phyloP scores from a whole-genome alignment of 2,329 filamentous ascomycete species.

The Westerdykella aurantiaca region DNA sequence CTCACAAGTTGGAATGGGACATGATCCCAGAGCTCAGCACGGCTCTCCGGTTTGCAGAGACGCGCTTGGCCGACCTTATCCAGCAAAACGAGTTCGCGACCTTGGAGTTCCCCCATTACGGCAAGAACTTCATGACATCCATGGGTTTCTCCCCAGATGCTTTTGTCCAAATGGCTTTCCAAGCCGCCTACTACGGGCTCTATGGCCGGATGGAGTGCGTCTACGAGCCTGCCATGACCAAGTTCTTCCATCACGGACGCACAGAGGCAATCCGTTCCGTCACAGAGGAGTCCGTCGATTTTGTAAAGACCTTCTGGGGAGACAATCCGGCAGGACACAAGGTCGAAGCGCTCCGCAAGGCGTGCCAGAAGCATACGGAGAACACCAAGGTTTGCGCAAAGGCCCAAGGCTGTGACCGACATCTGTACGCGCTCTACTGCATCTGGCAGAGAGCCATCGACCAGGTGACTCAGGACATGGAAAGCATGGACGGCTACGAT shows the following conservation, averaged over 20 bases:
- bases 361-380: conserved; percentile 74
- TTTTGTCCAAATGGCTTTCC: conserved; percentile 98
- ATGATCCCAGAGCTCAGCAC: conserved; percentile 89
- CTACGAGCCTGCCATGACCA: conserved; percentile 98
- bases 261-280: conserved; percentile 91
- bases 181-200: conserved; percentile 93
- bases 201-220: conserved; percentile 92
- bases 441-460: conserved; percentile 90
- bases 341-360: conserved; percentile 75
- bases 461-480: conserved; percentile 54
- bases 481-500: conserved; percentile 51
- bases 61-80: conserved; percentile 85
- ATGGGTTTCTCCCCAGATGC: conserved; percentile 97
- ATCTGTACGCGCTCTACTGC: conserved; percentile 88
- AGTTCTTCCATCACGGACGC: conserved; percentile 83
- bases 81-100: conserved; percentile 95
- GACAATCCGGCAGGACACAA: conserved; percentile 79
- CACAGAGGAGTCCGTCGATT: conserved; percentile 75
- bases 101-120: conserved; percentile 81
- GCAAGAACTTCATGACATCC: conserved; percentile 95
- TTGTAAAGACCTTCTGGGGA: conserved; percentile 90
- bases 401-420: conserved; percentile 83
- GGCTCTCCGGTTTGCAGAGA: conserved; percentile 91
- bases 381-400: conserved; percentile 82
- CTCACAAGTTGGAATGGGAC: conserved; percentile 96